Percentiles rank a stretch among this genome's conserved stretches.
phyloP scores from a whole-genome alignment of 73 alveolate genomes.

The Diophrys sp. region DNA sequence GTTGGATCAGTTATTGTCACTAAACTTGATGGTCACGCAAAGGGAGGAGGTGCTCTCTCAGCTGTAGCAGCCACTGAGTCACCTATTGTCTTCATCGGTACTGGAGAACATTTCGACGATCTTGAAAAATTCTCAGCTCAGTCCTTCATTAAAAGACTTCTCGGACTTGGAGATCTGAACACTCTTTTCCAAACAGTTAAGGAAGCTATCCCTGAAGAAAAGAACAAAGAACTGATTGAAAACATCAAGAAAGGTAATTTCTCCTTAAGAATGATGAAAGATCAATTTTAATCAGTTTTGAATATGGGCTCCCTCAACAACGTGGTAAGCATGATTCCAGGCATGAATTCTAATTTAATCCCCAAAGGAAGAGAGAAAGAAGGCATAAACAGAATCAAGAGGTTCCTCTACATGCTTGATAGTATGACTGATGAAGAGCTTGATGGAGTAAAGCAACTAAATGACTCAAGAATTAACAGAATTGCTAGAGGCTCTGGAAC shows the following conservation, averaged over 20 bases:
- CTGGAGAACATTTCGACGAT: slow-evolving; percentile 98
- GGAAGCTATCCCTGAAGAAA: slow-evolving; percentile 93
- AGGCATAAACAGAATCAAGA: slow-evolving; percentile 92
- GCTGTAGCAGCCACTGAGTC: slow-evolving; percentile 94
- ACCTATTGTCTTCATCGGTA: slow-evolving; percentile 97
- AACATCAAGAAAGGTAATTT: slow-evolving; percentile 95
- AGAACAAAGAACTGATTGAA: slow-evolving; percentile 90
- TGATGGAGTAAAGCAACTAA: slow-evolving; percentile 76
- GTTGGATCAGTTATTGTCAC: slow-evolving; percentile 98
- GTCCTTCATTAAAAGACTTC: slow-evolving; percentile 92
- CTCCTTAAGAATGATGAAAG: slow-evolving; percentile 89
- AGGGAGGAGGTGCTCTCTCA: slow-evolving; percentile 99
- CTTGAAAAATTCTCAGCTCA: slow-evolving; percentile 96
- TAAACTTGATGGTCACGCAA: slow-evolving; percentile 99
- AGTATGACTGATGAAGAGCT: slow-evolving; percentile 92
- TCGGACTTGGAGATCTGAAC: slow-evolving; percentile 93
- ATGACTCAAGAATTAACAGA: slow-evolving; percentile 83
- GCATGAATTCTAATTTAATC: slow-evolving; percentile 81
- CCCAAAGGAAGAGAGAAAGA: slow-evolving; percentile 98
- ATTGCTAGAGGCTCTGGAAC: slow-evolving; percentile 98
- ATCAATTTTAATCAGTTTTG: slow-evolving; percentile 91
- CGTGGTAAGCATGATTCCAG: slow-evolving; percentile 98
- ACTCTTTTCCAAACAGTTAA: slow-evolving; percentile 93
- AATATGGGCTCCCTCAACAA: slow-evolving; percentile 93
- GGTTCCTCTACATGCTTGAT: slow-evolving; percentile 96